Conservation (phyloP, 495 filamentous ascomycete species). For the Cercophora scortea region DNA sequence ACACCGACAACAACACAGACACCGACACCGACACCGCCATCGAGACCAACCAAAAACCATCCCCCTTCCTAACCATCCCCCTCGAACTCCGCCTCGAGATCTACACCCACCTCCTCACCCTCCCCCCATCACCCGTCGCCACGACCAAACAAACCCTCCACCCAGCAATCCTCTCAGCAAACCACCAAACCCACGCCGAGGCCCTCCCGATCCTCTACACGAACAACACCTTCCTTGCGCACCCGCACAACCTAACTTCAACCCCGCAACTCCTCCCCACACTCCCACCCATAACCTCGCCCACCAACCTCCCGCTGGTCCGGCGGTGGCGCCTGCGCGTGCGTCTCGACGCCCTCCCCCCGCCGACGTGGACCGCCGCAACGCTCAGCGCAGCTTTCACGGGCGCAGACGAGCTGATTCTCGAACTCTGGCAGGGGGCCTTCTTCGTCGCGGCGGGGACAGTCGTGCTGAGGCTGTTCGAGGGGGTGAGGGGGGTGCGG, state of each 20-base stretch:
- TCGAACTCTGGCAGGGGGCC: constrained; percentile 39
- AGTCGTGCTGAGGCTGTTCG: constrained; percentile 36
- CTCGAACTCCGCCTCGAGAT: constrained; percentile 44
- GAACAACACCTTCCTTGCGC: constrained; percentile 44
- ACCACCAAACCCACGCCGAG: constrained; percentile 33
- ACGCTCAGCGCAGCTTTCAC: constrained; percentile 30
- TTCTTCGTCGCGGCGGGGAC: constrained; percentile 25
- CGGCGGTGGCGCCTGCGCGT: constrained; percentile 22
- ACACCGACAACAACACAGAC: too few species aligned
- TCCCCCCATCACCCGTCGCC: constrained; percentile 6
- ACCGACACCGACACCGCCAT: too few species aligned
- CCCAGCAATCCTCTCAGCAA: constrained; percentile 34
- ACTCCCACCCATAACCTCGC: constrained; percentile 22
- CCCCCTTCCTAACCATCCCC: constrained; percentile 36
- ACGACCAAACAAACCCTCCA: constrained; percentile 10
- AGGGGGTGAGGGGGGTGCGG: constrained; percentile 42
- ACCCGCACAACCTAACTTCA: constrained; percentile 36
- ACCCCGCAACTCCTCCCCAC: constrained; percentile 32
- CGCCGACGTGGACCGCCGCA: constrained; percentile 3
- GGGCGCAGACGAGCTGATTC: constrained; percentile 33
- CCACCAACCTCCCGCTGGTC: constrained; percentile 22
- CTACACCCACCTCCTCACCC: constrained; percentile 35
- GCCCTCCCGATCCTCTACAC: constrained; percentile 39
- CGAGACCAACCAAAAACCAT: not conserved
- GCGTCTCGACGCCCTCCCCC: constrained; percentile 5